phyloP scores from a whole-genome alignment of 345 rosid species.

The Leavenworthia alabamica region DNA sequence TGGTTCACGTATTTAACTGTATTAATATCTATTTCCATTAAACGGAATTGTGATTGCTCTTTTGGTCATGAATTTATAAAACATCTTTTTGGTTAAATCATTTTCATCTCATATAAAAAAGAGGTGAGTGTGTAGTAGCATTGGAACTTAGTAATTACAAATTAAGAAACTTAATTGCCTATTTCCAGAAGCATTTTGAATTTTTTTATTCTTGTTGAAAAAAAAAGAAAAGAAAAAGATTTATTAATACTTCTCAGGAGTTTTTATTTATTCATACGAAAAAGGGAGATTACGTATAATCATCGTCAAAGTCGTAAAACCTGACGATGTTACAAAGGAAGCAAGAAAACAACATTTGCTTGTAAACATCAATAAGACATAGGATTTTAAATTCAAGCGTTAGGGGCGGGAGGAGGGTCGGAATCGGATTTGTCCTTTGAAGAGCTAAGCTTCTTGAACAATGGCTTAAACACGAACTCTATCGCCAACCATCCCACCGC shows the following conservation, averaged over 20 bases:
- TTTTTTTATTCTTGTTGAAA: too few relatives aligned
- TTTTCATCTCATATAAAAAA: slow-evolving; percentile 14
- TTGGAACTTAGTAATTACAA: slow-evolving; percentile 9
- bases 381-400: not conserved
- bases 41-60: not conserved
- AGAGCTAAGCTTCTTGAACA: slow-evolving; percentile 53
- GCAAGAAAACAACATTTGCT: not conserved
- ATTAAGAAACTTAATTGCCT: not conserved
- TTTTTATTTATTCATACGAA: not conserved
- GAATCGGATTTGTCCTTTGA: slow-evolving; percentile 70
- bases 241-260: not conserved
- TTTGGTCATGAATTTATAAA: slow-evolving; percentile 3
- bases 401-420: slow-evolving; percentile 22
- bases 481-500: slow-evolving; percentile 76
- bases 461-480: slow-evolving; percentile 72
- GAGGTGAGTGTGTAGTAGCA: not conserved
- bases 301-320: not conserved
- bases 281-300: not conserved
- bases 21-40: slow-evolving; percentile 3
- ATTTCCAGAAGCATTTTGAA: too few relatives aligned
- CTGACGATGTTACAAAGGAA: not conserved
- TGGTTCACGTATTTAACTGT: not conserved
- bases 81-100: slow-evolving; percentile 5
- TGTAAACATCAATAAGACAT: not conserved
- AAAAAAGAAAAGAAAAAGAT: too few relatives aligned